A percentile compares a stretch with the other conserved stretches of the same genome.
phyloP scores from a whole-genome alignment of 2,329 filamentous ascomycete genomes.

The Sporothrix euskadiensis region DNA sequence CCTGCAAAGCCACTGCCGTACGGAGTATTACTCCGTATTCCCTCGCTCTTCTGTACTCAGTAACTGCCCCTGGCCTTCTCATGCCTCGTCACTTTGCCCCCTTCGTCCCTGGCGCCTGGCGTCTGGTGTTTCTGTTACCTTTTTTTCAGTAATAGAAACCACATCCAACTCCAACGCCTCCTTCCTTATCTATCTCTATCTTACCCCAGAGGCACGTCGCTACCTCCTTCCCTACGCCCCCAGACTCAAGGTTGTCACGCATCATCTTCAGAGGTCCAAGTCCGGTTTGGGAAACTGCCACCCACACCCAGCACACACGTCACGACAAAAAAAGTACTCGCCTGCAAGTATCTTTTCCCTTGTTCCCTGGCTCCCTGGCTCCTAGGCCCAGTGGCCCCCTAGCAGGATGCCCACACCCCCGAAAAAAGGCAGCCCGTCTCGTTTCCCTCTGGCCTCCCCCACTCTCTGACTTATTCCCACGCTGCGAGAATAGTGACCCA shows the following conservation, averaged over 20 bases:
- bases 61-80: neutral
- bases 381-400: neutral
- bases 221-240: neutral
- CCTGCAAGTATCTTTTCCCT: neutral
- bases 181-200: constrained; percentile 14
- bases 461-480: constrained; percentile 29
- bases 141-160: constrained; percentile 29
- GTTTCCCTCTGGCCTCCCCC: constrained; percentile 25
- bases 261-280: neutral
- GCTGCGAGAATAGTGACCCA: constrained; percentile 16
- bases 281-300: constrained; percentile 5
- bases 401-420: constrained; percentile 22
- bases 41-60: neutral
- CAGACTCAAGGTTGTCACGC: neutral
- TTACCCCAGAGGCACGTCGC: constrained; percentile 8
- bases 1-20: neutral
- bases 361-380: neutral
- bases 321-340: constrained; percentile 15
- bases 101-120: neutral
- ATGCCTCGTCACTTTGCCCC: constrained; percentile 12
- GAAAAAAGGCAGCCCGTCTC: constrained; percentile 20
- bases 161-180: neutral
- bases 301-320: constrained; percentile 18
- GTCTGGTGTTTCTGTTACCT: constrained; percentile 26
- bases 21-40: neutral